Evolutionary conservation across 768 basidiomycete genomes (phyloP).

Genomic region (Sporobolomyces pararoseus): DNA sequence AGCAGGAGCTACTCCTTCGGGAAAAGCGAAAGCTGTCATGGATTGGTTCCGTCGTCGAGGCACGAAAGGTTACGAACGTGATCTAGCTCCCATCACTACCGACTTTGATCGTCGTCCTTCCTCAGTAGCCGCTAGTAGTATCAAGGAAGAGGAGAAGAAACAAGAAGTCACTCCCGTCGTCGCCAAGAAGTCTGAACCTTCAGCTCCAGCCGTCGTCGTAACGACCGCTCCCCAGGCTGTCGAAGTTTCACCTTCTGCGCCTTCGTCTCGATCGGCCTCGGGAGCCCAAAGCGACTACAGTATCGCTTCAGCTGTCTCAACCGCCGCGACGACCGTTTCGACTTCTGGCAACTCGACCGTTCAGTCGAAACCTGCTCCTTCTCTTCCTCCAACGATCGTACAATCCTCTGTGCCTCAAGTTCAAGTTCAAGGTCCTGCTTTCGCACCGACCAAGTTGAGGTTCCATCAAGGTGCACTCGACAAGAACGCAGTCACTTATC

Average conservation of each 20-base stretch:
- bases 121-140: background rate
- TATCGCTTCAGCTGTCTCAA: constrained; percentile 13
- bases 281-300: constrained; percentile 32
- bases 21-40: constrained; percentile 92
- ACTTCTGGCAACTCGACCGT: background rate
- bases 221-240: constrained; percentile 28
- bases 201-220: constrained; percentile 36
- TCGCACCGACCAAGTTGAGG: constrained; percentile 58
- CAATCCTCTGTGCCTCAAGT: background rate
- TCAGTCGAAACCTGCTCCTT: background rate
- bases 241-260: constrained; percentile 22
- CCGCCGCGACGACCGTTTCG: constrained; percentile 26
- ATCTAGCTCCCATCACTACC: constrained; percentile 19
- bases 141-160: background rate
- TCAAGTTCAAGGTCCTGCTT: constrained; percentile 40
- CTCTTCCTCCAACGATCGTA: background rate
- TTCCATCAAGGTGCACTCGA: constrained; percentile 91
- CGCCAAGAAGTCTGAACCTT: constrained; percentile 11
- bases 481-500: constrained; percentile 77
- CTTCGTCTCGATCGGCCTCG: constrained; percentile 26
- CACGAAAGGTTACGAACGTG: constrained; percentile 19
- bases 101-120: constrained; percentile 31
- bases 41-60: constrained; percentile 77
- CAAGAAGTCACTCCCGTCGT: no score
- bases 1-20: constrained; percentile 54